phyloP scores from a whole-genome alignment of 768 basidiomycete genomes.

The Serendipita sp. region DNA sequence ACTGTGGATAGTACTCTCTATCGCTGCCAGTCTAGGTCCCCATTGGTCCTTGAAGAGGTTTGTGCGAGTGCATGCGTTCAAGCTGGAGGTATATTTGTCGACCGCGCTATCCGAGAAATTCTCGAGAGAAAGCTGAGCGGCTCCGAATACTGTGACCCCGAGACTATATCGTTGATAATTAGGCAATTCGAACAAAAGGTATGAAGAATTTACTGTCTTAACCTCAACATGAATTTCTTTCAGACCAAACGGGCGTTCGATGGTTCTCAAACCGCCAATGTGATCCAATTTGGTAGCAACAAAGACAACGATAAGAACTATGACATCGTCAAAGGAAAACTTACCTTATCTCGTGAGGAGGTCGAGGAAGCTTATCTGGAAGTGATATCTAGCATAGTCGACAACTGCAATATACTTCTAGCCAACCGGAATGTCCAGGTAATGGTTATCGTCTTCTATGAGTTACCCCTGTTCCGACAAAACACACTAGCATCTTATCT shows the following conservation, averaged over 20 bases:
- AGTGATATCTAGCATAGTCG: neutral
- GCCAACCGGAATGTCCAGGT: neutral
- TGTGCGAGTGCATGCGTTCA: slow-evolving; percentile 6
- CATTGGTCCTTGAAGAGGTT: slow-evolving; percentile 4
- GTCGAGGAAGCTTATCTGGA: neutral
- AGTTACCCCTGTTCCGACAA: neutral
- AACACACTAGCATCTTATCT: neutral
- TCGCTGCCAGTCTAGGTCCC: neutral
- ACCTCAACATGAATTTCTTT: neutral
- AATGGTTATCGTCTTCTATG: neutral
- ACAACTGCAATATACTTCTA: neutral
- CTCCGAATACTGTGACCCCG: neutral
- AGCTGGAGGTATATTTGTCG: slow-evolving; percentile 2
- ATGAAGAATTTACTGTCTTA: neutral
- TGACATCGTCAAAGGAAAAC: slow-evolving; percentile 1
- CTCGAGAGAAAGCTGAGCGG: neutral
- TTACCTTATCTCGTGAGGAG: neutral
- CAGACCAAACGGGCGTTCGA: slow-evolving; percentile 7
- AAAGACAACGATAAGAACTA: slow-evolving; percentile 4
- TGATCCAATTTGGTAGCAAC: slow-evolving; percentile 4
- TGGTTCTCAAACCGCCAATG: neutral
- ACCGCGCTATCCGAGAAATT: neutral
- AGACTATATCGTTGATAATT: neutral
- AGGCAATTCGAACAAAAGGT: neutral
- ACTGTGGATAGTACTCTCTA: slow-evolving; percentile 6